Evolutionary conservation across 1,284 basidiomycete genomes (phyloP), one percentile per base, ranked within the genome.

Genomic region (Ustilago bromivora): DNA sequence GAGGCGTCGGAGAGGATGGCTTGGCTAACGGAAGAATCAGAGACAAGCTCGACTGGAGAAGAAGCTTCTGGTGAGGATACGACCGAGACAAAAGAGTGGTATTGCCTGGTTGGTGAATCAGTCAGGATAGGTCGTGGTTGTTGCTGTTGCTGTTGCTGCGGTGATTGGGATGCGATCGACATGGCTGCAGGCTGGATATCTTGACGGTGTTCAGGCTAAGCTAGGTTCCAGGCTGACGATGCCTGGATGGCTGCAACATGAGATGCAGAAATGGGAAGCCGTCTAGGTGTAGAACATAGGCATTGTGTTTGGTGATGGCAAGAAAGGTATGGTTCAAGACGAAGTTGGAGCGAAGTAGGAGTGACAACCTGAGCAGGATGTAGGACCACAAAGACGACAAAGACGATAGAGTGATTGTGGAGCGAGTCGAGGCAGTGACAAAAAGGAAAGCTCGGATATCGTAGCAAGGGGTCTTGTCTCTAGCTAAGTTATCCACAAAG

Each of bases 41-140:
- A 12, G 23, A 40, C 53, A 11, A 60, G 43, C 15, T 71, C 58
- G 52, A 54, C 68, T 19, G 73, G 57, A 0, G 73, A 76, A 28
- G 65, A 68, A 3, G 53, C 61, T 13, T 62, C 40, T n/a, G 57
- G 41, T n/a, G 58, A 38, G 1, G 66, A 61, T 13, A 49, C 32
- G 32, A 66, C 68, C 7, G 71, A 65, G 3, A 68, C 40, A 2
- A 59, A 52, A 43, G 61, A 34, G 1, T 46, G 51, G 15, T 58
- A 31, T 31, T 65, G 53, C 31, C 68, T 68, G 31, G 49, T 59
- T 1, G 71, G 65, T 4, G 65, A 64, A 2, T 67, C 53, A 8
- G 70, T 61, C 13, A 46, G 53, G 32, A 36, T n/a, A 13, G 38
- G 53, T 40, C 19, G 41, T 34, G 53, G 28, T 7, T 49, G n/a